Conservation (phyloP, 2,329 filamentous ascomycete genomes). For the Aspergillus sp. region DNA sequence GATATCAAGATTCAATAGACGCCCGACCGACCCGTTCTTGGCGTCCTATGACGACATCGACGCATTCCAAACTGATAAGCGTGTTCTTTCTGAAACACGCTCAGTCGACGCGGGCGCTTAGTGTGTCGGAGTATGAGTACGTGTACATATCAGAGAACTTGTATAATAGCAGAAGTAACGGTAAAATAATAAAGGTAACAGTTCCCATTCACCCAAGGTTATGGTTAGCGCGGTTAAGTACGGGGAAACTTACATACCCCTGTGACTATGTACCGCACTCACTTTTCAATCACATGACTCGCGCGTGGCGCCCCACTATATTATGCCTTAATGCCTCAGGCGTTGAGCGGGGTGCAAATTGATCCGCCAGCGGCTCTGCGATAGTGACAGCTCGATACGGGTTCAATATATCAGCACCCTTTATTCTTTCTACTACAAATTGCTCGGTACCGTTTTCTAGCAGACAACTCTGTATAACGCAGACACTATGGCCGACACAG, state of each 20-base stretch:
- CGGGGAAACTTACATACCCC: too few relatives aligned
- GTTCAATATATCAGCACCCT: too few relatives aligned
- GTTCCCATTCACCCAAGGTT: too few relatives aligned
- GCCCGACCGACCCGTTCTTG: not conserved
- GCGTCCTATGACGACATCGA: not conserved
- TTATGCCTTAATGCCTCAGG: too few relatives aligned
- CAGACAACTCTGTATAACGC: not conserved
- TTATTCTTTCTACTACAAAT: not conserved
- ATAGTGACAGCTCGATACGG: too few relatives aligned
- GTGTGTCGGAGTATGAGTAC: not conserved
- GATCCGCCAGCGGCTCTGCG: too few relatives aligned
- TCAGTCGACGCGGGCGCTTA: not conserved
- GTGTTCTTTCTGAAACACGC: not conserved
- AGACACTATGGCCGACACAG: slow-evolving; percentile 55
- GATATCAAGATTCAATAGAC: slow-evolving; percentile 1
- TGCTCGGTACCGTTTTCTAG: too few relatives aligned
- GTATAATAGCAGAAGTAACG: not conserved
- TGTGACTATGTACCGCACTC: not conserved
- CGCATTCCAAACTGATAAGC: not conserved
- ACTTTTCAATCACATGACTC: too few relatives aligned
- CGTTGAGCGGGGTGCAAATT: too few relatives aligned
- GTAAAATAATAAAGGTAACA: too few relatives aligned
- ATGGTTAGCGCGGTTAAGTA: too few relatives aligned
- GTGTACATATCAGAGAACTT: not conserved
- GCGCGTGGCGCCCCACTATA: too few relatives aligned